Percentiles rank a stretch among this genome's conserved stretches.
Conservation (phyloP, 2,329 filamentous ascomycete species). For the Purpureocillium lavendulum region DNA sequence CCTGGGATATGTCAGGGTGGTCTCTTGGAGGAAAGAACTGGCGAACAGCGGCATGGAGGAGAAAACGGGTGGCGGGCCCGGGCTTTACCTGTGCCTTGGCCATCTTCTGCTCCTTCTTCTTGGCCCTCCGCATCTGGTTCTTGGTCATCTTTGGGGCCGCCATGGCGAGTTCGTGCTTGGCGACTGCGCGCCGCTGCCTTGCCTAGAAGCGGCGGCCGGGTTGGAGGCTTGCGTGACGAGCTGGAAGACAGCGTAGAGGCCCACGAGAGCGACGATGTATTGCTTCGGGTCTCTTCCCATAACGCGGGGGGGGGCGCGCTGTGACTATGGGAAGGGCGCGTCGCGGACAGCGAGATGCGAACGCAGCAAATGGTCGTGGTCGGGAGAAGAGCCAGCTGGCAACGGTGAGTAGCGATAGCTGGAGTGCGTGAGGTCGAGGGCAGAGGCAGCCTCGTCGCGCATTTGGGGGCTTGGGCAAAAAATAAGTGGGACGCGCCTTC, state of each 20-base stretch:
- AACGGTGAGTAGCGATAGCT: too few species aligned
- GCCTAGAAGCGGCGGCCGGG: conserved; percentile 16
- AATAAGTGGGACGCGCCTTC: too few species aligned
- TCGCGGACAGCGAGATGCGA: background rate
- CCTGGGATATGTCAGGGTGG: too few species aligned
- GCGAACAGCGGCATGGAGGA: background rate
- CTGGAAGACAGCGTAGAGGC: conserved; percentile 27
- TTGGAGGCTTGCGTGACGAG: conserved; percentile 24
- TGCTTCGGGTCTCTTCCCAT: conserved; percentile 31
- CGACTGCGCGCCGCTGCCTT: conserved; percentile 17
- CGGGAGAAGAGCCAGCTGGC: too few species aligned
- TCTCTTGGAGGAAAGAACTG: too few species aligned
- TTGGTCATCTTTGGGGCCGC: conserved; percentile 72
- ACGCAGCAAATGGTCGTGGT: too few species aligned
- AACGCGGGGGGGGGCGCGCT: conserved; percentile 1
- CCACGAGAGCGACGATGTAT: conserved; percentile 22
- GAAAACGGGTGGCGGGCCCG: background rate
- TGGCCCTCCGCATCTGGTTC: conserved; percentile 85
- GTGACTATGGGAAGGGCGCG: too few species aligned
- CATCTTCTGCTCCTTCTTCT: conserved; percentile 89
- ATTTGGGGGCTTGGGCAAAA: too few species aligned
- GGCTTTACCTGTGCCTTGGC: conserved; percentile 43
- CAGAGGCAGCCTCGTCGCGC: too few species aligned
- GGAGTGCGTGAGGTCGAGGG: too few species aligned
- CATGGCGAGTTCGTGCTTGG: conserved; percentile 35